A percentile compares a stretch with the other conserved stretches of the same genome.
Evolutionary conservation across 352 stramenopile species (phyloP).

Genomic region (Pythium utonaiense): DNA sequence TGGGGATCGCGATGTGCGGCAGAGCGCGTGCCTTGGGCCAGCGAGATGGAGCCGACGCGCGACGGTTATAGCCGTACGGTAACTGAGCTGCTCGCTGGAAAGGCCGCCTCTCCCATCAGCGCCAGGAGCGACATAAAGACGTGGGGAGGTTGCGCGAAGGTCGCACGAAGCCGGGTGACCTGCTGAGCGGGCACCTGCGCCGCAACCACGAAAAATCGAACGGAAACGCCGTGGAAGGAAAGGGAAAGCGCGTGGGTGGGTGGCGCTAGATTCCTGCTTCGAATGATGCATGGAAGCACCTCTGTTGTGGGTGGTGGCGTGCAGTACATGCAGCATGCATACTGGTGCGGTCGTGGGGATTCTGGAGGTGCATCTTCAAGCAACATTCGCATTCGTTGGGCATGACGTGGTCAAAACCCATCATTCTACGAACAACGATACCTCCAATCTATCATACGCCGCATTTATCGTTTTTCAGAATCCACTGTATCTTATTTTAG

Average conservation of each 20-base stretch:
- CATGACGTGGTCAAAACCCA: slow-evolving; percentile 6
- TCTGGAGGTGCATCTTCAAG: slow-evolving; percentile 17
- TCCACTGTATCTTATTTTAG: background rate
- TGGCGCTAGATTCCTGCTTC: too few relatives aligned
- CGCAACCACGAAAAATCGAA: background rate
- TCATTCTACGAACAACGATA: background rate
- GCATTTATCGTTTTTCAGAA: background rate
- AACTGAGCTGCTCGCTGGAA: background rate
- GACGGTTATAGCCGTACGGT: background rate
- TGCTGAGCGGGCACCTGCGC: too few relatives aligned
- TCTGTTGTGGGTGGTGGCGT: too few relatives aligned
- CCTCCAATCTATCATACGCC: background rate
- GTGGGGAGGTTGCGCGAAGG: slow-evolving; percentile 16
- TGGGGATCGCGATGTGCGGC: background rate
- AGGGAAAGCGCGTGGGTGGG: too few relatives aligned
- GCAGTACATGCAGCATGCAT: too few relatives aligned
- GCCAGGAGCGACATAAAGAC: slow-evolving; percentile 15
- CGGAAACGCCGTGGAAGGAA: background rate
- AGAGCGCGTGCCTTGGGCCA: slow-evolving; percentile 21
- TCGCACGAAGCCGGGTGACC: slow-evolving; percentile 17
- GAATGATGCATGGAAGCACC: too few relatives aligned
- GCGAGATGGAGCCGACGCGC: slow-evolving; percentile 4
- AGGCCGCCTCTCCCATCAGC: slow-evolving; percentile 5
- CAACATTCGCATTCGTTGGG: slow-evolving; percentile 1
- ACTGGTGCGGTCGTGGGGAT: background rate